Evolutionary conservation across 768 basidiomycete species (phyloP).

Genomic region (Amanita thiersii): DNA sequence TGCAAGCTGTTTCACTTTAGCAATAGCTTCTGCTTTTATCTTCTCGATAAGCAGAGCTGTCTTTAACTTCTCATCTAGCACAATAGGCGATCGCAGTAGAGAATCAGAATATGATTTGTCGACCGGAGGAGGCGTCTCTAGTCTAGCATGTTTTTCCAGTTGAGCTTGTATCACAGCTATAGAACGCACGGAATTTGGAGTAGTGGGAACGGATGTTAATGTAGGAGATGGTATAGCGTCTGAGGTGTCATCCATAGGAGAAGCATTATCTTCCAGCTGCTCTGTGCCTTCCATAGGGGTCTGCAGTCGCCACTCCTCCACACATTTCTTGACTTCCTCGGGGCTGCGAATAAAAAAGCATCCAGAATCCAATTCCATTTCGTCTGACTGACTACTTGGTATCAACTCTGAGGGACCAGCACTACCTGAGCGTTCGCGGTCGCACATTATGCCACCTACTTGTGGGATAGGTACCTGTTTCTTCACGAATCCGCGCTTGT

Average conservation of each 20-base stretch:
- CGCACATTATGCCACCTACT: too few relatives aligned
- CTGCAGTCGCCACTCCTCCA: slow-evolving; percentile 35
- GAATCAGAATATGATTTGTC: slow-evolving; percentile 12
- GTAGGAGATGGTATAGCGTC: neutral
- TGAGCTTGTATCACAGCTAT: neutral
- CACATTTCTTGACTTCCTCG: slow-evolving; percentile 23
- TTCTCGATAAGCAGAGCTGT: slow-evolving; percentile 52
- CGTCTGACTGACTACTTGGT: slow-evolving; percentile 63
- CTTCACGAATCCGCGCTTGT: neutral
- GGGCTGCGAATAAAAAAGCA: slow-evolving; percentile 16
- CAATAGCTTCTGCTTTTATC: slow-evolving; percentile 56
- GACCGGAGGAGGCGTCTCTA: slow-evolving; percentile 13
- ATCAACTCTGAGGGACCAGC: slow-evolving; percentile 33
- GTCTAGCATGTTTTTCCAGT: neutral
- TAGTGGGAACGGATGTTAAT: neutral
- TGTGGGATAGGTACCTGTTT: too few relatives aligned
- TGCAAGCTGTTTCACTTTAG: slow-evolving; percentile 35
- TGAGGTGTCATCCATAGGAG: slow-evolving; percentile 5
- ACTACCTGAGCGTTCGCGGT: too few relatives aligned
- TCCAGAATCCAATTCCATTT: slow-evolving; percentile 41
- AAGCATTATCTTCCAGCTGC: slow-evolving; percentile 6
- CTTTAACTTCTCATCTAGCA: slow-evolving; percentile 32
- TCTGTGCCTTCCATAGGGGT: slow-evolving; percentile 16
- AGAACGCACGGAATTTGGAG: slow-evolving; percentile 1
- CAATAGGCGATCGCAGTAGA: slow-evolving; percentile 19